Conservation (phyloP, 2,329 filamentous ascomycete genomes). For the Alternaria sp. region DNA sequence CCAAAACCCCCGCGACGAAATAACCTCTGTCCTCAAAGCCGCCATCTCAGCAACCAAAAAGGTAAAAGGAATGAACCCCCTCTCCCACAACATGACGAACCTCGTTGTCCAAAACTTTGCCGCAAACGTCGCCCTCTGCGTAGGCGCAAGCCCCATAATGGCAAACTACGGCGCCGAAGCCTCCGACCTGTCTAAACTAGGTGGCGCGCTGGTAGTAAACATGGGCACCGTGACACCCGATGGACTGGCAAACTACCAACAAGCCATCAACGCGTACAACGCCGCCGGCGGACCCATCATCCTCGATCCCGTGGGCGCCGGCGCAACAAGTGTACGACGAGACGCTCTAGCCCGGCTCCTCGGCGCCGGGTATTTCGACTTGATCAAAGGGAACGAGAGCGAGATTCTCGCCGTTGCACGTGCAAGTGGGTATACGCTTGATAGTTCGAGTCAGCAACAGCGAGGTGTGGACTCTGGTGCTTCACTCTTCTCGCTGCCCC, state of each 20-base stretch:
- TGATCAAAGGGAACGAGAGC: slow-evolving; percentile 94
- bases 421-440: slow-evolving; percentile 55
- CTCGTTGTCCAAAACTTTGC: slow-evolving; percentile 94
- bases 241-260: slow-evolving; percentile 71
- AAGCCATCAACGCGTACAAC: slow-evolving; percentile 84
- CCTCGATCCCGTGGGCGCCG: slow-evolving; percentile 89
- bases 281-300: slow-evolving; percentile 74
- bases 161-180: slow-evolving; percentile 86
- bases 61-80: slow-evolving; percentile 69
- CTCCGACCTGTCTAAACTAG: slow-evolving; percentile 75
- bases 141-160: slow-evolving; percentile 94
- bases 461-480: slow-evolving; percentile 81
- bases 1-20: slow-evolving; percentile 22
- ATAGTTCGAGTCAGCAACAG: slow-evolving; percentile 67
- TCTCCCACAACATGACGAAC: slow-evolving; percentile 98
- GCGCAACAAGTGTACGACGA: slow-evolving; percentile 77
- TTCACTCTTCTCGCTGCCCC: slow-evolving; percentile 58
- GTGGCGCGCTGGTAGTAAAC: slow-evolving; percentile 84
- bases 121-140: slow-evolving; percentile 83
- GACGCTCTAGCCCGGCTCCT: slow-evolving; percentile 75
- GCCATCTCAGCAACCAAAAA: slow-evolving; percentile 59
- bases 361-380: slow-evolving; percentile 75
- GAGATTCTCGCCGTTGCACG: slow-evolving; percentile 76
- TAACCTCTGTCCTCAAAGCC: slow-evolving; percentile 21
- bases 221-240: slow-evolving; percentile 91